Evolutionary conservation across 768 basidiomycete genomes (phyloP).

Genomic region (Termitomyces sp.): DNA sequence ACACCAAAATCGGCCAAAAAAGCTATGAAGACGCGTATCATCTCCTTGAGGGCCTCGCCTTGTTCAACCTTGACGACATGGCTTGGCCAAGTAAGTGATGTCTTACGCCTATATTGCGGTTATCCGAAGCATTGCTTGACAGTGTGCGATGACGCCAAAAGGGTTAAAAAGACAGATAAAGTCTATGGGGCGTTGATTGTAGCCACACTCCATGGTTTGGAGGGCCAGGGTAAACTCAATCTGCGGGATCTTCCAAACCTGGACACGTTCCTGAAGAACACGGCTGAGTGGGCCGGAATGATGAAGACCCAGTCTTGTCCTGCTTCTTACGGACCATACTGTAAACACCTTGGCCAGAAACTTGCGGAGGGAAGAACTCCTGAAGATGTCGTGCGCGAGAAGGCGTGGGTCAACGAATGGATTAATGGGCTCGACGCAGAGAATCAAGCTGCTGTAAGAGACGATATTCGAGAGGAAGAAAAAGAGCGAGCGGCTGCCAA

Average conservation of each 20-base stretch:
- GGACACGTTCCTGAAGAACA: slow-evolving; percentile 23
- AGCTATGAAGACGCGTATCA: slow-evolving; percentile 26
- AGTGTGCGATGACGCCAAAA: slow-evolving; percentile 30
- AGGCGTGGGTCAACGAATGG: slow-evolving; percentile 26
- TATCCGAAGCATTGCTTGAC: background rate
- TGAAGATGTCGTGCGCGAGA: slow-evolving; percentile 21
- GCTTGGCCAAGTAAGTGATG: slow-evolving; percentile 25
- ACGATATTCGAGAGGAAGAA: slow-evolving; percentile 15
- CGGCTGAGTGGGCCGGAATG: slow-evolving; percentile 20
- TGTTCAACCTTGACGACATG: slow-evolving; percentile 24
- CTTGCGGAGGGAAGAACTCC: slow-evolving; percentile 23
- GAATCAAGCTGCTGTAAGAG: slow-evolving; percentile 14
- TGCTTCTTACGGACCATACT: slow-evolving; percentile 22
- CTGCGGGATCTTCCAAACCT: slow-evolving; percentile 24
- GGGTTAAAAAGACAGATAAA: slow-evolving; percentile 23
- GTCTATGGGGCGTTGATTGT: slow-evolving; percentile 28
- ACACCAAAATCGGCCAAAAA: slow-evolving; percentile 26
- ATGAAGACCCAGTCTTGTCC: slow-evolving; percentile 17
- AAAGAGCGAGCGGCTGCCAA: slow-evolving; percentile 11
- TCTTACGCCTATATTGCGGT: background rate
- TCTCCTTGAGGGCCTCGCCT: slow-evolving; percentile 26
- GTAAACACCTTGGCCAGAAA: slow-evolving; percentile 27
- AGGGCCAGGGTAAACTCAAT: slow-evolving; percentile 23
- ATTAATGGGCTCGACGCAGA: slow-evolving; percentile 18
- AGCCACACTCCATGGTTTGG: slow-evolving; percentile 25